Conservation (phyloP, 148 eudicot species). For the Vaccinium darrowii region DNA sequence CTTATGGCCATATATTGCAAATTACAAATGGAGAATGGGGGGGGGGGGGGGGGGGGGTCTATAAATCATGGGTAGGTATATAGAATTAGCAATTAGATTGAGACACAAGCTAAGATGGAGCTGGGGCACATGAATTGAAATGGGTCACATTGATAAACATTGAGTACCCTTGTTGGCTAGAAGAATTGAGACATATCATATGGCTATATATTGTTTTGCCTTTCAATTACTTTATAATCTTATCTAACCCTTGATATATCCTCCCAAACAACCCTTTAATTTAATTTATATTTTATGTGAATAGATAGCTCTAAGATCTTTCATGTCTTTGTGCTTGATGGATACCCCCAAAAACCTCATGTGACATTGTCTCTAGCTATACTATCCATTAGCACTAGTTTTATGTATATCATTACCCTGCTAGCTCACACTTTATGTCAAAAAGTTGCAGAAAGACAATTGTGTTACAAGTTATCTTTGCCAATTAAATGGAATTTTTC, state of each 20-base stretch:
- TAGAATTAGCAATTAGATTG: not conserved
- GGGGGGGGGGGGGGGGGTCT: not conserved
- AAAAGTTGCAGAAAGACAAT: not conserved
- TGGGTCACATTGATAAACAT: not conserved
- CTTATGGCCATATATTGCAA: not conserved
- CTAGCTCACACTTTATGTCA: not conserved
- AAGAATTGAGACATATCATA: not conserved
- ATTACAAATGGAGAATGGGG: not conserved
- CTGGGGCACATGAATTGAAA: not conserved
- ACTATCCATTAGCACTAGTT: not conserved
- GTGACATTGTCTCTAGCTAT: not conserved
- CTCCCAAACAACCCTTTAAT: not conserved
- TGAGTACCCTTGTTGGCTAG: not conserved
- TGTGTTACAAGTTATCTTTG: not conserved
- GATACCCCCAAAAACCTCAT: slow-evolving; percentile 6
- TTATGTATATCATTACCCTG: not conserved
- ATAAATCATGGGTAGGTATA: not conserved
- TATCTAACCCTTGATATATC: not conserved
- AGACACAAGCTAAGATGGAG: not conserved
- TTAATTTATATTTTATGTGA: not conserved
- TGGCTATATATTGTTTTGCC: not conserved
- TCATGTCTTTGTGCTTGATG: not conserved
- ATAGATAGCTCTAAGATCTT: not conserved
- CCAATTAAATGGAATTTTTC: not conserved
- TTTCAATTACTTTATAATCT: not conserved